Conservation (phyloP, 169 alveolate genomes). For the Plasmodium falciparum region DNA sequence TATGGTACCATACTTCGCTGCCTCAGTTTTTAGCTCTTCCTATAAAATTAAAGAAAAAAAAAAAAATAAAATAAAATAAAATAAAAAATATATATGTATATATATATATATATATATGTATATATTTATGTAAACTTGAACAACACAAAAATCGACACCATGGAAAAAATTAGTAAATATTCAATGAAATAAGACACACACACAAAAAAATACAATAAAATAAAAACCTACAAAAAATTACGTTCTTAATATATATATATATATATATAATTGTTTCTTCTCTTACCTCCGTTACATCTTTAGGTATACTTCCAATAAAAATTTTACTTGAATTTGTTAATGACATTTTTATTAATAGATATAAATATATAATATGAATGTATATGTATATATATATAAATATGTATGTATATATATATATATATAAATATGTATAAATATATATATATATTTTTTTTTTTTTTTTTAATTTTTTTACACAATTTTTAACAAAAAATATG, state of each 20-base stretch:
- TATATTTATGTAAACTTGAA: background rate
- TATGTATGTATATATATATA: no score
- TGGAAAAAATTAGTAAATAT: no score
- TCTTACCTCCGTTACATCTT: slow-evolving; percentile 81
- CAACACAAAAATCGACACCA: background rate
- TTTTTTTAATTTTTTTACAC: background rate
- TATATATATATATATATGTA: background rate
- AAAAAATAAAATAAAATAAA: no score
- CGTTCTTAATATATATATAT: background rate
- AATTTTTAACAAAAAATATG: no score
- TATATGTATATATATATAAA: no score
- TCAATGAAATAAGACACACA: no score
- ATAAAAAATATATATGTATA: background rate
- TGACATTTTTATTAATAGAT: slow-evolving; percentile 30
- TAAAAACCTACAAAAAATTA: background rate
- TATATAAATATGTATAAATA: no score
- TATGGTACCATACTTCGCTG: slow-evolving; percentile 80
- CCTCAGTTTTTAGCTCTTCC: slow-evolving; percentile 80
- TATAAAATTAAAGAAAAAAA: no score
- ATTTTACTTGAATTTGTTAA: slow-evolving; percentile 73
- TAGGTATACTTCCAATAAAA: slow-evolving; percentile 83
- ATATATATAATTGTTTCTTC: background rate
- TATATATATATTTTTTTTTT: background rate
- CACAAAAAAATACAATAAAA: background rate
- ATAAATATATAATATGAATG: background rate